These are phyloP conservation scores for Zygosaccharomyces gambellarensis DNA, from an alignment of 805 yeast species.

Conservation along the genomic window DNA sequence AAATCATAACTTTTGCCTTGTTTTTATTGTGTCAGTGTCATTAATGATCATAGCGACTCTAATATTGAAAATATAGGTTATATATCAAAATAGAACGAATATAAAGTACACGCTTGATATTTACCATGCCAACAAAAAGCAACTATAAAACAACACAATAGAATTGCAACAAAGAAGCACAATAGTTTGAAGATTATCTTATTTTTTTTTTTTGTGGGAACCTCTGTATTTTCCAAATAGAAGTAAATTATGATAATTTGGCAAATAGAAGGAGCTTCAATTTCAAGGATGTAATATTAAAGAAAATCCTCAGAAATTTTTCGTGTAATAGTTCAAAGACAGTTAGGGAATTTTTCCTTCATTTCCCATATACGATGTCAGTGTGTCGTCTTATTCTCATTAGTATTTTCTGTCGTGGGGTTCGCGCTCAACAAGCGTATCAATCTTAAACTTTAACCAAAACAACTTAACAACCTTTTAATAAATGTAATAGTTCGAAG, in stretches of 20 bases:
- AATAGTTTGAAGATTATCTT: too few relatives aligned
- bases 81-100: not conserved
- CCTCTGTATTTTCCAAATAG: too few relatives aligned
- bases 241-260: too few relatives aligned
- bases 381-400: not conserved
- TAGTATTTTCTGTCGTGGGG: not conserved
- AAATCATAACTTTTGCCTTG: conserved; percentile 2
- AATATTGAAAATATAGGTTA: not conserved
- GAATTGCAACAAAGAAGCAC: too few relatives aligned
- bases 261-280: too few relatives aligned
- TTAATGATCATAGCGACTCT: not conserved
- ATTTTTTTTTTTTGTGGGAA: too few relatives aligned
- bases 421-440: conserved; percentile 1
- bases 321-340: too few relatives aligned
- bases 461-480: not conserved
- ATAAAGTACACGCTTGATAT: not conserved
- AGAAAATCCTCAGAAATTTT: too few relatives aligned
- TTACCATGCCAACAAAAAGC: too few relatives aligned
- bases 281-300: too few relatives aligned
- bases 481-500: not conserved
- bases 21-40: not conserved
- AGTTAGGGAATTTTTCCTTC: too few relatives aligned
- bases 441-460: not conserved
- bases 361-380: not conserved
- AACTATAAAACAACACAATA: too few relatives aligned